Evolutionary conservation across 2,329 filamentous ascomycete species (phyloP).

Genomic region (Trichoderma atroviride): DNA sequence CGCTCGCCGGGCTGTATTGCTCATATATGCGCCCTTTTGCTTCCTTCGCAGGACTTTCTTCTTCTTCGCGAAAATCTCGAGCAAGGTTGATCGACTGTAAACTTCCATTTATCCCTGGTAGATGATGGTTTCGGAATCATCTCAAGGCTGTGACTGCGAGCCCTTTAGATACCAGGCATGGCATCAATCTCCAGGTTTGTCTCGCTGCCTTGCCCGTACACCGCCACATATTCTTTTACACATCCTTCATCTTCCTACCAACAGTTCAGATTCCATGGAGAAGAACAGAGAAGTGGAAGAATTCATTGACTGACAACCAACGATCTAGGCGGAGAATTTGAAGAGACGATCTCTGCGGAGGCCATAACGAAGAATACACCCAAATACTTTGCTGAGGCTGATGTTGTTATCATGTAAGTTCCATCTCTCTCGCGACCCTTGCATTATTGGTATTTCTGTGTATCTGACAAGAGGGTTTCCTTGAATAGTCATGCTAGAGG

Average conservation of each 20-base stretch:
- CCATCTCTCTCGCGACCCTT: not conserved
- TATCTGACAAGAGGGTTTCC: not conserved
- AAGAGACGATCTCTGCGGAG: not conserved
- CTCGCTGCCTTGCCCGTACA: not conserved
- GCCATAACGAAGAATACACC: not conserved
- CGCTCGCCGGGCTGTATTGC: not conserved
- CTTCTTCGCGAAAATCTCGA: not conserved
- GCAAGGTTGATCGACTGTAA: not conserved
- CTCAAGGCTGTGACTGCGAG: not conserved
- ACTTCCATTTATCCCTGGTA: not conserved
- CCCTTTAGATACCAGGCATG: not conserved
- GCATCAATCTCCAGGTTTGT: not conserved
- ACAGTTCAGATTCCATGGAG: not conserved
- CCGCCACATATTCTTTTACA: not conserved
- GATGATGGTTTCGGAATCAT: not conserved
- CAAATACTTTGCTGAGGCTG: not conserved
- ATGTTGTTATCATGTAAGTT: slow-evolving; percentile 14
- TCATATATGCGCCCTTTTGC: not conserved
- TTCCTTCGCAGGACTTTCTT: not conserved
- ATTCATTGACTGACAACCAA: not conserved
- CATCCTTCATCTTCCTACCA: not conserved
- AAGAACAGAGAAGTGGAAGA: not conserved
- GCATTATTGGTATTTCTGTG: not conserved
- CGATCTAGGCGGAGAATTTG: not conserved
- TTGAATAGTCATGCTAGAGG: slow-evolving; percentile 37